Percentiles rank a stretch among this genome's conserved stretches.
These are phyloP conservation scores for Neolentinus lepideus DNA, from an alignment of 1,284 basidiomycete species.

Conservation along the genomic window DNA sequence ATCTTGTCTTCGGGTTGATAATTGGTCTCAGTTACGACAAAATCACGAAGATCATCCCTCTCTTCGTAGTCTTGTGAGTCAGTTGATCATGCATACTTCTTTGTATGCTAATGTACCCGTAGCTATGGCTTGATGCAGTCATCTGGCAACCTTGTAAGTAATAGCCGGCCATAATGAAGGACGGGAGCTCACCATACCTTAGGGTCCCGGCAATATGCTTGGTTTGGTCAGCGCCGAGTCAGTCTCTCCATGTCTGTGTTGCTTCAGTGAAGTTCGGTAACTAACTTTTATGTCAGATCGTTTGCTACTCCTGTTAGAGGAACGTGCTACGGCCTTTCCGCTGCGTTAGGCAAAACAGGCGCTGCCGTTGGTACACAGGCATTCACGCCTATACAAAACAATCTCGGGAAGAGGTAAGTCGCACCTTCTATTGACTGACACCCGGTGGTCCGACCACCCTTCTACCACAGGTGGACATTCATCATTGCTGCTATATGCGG, in stretches of 20 bases:
- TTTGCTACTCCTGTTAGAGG: conserved; percentile 65
- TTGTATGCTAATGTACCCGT: neutral
- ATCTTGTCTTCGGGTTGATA: conserved; percentile 34
- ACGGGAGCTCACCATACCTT: conserved; percentile 2
- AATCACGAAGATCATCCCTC: conserved; percentile 56
- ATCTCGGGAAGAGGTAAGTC: conserved; percentile 55
- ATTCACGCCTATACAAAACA: conserved; percentile 68
- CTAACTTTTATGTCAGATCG: conserved; percentile 29
- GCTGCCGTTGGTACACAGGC: conserved; percentile 74
- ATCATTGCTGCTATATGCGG: conserved; percentile 69
- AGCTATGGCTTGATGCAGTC: conserved; percentile 67
- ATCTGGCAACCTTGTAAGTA: conserved; percentile 52
- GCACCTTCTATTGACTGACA: conserved; percentile 1
- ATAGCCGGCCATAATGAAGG: conserved; percentile 3
- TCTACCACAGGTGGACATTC: conserved; percentile 52
- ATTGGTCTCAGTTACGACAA: conserved; percentile 65
- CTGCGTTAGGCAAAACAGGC: conserved; percentile 70
- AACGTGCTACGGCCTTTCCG: conserved; percentile 65
- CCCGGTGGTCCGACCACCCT: neutral
- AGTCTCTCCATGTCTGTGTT: conserved; percentile 23
- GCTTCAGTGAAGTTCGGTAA: neutral
- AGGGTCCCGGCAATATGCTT: conserved; percentile 72
- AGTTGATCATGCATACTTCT: conserved; percentile 5
- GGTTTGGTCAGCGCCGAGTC: conserved; percentile 62
- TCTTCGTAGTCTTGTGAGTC: conserved; percentile 61